A percentile compares a stretch with the other conserved stretches of the same genome.
These are phyloP conservation scores for Artemisia tridentata DNA, from an alignment of 129 eudicot genomes.

Conservation along the genomic window DNA sequence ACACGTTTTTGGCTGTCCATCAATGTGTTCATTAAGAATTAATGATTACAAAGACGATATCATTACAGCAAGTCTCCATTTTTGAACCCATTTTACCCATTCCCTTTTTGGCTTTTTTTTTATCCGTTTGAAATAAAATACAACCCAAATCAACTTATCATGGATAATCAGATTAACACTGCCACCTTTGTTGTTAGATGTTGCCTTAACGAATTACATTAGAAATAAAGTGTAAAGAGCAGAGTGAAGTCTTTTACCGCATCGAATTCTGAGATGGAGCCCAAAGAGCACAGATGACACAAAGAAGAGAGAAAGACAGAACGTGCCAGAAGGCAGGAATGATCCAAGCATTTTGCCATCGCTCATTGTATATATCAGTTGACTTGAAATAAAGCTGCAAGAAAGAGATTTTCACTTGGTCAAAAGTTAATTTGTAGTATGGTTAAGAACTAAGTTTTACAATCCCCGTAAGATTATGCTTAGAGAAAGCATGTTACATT, in stretches of 20 bases:
- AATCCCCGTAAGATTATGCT: background rate
- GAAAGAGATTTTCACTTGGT: slow-evolving; percentile 5
- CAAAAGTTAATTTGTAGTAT: background rate
- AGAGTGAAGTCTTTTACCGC: slow-evolving; percentile 51
- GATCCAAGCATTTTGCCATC: slow-evolving; percentile 97
- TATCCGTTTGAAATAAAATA: slow-evolving; percentile 2
- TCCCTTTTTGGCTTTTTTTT: no score
- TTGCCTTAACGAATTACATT: background rate
- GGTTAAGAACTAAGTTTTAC: background rate
- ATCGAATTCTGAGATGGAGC: slow-evolving; percentile 95
- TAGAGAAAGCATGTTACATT: slow-evolving; percentile 1
- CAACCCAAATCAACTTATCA: background rate
- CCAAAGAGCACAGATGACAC: slow-evolving; percentile 97
- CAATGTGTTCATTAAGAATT: background rate
- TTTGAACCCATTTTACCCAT: background rate
- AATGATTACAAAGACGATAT: background rate
- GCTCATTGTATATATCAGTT: slow-evolving; percentile 87
- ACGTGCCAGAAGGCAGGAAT: slow-evolving; percentile 99
- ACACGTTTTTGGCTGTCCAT: background rate
- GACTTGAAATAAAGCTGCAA: slow-evolving; percentile 91
- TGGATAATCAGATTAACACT: background rate
- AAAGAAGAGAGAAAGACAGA: slow-evolving; percentile 80
- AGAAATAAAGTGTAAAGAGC: background rate
- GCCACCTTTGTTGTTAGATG: background rate
- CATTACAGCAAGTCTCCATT: background rate